Evolutionary conservation across 2,329 filamentous ascomycete genomes (phyloP), one percentile per base, ranked within the genome.

Genomic region (Cordyceps javanica): DNA sequence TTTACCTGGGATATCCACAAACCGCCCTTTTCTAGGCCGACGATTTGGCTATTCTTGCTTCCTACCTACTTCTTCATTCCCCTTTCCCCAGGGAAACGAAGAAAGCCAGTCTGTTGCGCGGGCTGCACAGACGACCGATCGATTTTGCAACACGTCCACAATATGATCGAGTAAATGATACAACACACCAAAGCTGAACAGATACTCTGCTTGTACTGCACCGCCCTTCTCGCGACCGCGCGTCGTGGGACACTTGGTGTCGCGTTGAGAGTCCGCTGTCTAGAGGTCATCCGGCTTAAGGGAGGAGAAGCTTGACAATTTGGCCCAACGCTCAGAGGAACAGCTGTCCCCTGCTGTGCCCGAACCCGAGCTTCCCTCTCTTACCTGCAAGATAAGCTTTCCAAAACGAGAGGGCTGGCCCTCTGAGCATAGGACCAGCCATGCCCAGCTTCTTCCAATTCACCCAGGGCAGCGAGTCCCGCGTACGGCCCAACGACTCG

Each of bases 361-460:
- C 41, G 3, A n/a, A n/a, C n/a, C 3, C 6, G 9, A 9, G 26
- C n/a, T 34, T n/a, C 16, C 3, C 1, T 9, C n/a, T n/a, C n/a
- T n/a, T n/a, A n/a, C n/a, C n/a, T n/a, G n/a, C n/a, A n/a, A n/a
- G n/a, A n/a, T n/a, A n/a, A n/a, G n/a, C n/a, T n/a, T n/a, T n/a
- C n/a, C n/a, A n/a, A n/a, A n/a, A n/a, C n/a, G n/a, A n/a, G 34
- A 57, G 26, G 38, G 38, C 38, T 19, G 19, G 38, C 42, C 46
- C 19, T 50, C 41, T 13, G 14, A 38, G 34, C 34, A 16, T 13
- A n/a, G n/a, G n/a, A 32, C 30, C 30, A 58, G 60, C 61, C 60
- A 86, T 87, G 83, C 82, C 84, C 67, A 77, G 79, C 66, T 85
- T 87, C 76, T 87, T 88, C 73, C 77, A 80, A 68, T 88, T 88